phyloP scores from a whole-genome alignment of 2,329 filamentous ascomycete genomes.

The Periconia sp. region DNA sequence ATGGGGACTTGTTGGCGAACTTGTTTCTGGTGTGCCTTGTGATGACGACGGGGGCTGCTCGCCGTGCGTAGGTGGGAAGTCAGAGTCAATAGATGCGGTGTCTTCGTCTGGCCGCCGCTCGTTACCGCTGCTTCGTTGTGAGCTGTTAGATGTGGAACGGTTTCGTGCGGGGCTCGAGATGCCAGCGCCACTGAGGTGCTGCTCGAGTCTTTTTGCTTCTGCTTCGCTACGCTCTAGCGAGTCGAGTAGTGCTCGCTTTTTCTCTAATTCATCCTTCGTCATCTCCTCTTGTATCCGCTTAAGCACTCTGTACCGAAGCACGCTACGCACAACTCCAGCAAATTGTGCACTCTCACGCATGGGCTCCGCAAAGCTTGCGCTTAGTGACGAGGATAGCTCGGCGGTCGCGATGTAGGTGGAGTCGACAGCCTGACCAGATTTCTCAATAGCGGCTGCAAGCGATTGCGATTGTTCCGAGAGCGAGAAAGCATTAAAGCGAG shows the following conservation, averaged over 20 bases:
- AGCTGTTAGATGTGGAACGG: constrained; percentile 68
- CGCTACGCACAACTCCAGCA: constrained; percentile 87
- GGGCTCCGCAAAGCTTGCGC: constrained; percentile 92
- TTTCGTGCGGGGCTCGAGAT: constrained; percentile 65
- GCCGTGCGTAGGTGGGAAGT: constrained; percentile 89
- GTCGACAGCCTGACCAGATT: constrained; percentile 91
- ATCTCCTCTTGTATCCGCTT: constrained; percentile 98
- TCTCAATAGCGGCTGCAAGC: constrained; percentile 90
- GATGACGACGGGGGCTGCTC: constrained; percentile 73
- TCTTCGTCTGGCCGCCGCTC: constrained; percentile 67
- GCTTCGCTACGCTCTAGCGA: constrained; percentile 92
- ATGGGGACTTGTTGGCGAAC: constrained; percentile 56
- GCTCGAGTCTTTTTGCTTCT: constrained; percentile 91
- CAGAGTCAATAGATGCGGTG: constrained; percentile 90
- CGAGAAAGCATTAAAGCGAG: constrained; percentile 96
- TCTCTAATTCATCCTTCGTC: constrained; percentile 89
- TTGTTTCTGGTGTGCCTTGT: constrained; percentile 66
- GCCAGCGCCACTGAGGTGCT: constrained; percentile 81
- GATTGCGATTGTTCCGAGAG: constrained; percentile 89
- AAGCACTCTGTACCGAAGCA: constrained; percentile 86
- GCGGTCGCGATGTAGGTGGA: constrained; percentile 95
- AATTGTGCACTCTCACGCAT: constrained; percentile 99
- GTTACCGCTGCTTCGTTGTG: constrained; percentile 48
- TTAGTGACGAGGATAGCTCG: constrained; percentile 85
- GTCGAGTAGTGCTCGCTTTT: constrained; percentile 82